Base-by-base conservation (phyloP, 1,139 yeast species). In the Blastobotrys malaysiensis region DNA sequence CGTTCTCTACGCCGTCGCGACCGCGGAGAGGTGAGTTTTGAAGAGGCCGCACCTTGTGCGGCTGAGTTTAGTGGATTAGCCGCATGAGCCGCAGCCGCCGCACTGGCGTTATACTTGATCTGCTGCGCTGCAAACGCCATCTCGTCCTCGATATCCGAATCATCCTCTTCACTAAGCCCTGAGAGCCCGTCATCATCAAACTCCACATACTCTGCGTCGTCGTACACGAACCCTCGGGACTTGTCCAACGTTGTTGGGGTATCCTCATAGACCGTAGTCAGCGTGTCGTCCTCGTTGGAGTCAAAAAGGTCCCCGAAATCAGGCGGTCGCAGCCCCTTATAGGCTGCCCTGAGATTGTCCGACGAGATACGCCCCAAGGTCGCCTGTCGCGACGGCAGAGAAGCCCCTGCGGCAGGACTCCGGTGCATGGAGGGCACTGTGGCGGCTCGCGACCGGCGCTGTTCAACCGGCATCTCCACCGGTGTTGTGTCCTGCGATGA, bases 141-240 rank as follows among this genome's bases (percentile, higher is more conserved):
- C 43, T 69, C 71, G 53, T 69, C 74, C 52, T 70, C 74, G 36
- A 71, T 65, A 50, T 69, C 73, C 49, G 71, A 66, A 50, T 71
- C 73, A 52, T 70, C 74, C 50, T 69, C 73, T 45, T 65, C 65
- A 48, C 65, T 63, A 50, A 60, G 46, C 45, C 63, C 60, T 21
- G 56, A 54, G 50, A 57, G 49, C 3, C 52, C 53, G 9, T 46
- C 64, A 7, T 50, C 57, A 9, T 52, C 56, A 18, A 55, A 57
- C 18, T 56, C 59, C 9, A 54, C 57, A 16, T 54, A 58, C 9
- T 54, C 56, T 19, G 49, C 57, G n/a, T 55, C 62, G 18, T 59
- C 57, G 39, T 52, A 45, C 39, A 46, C 31, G 19, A 39, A 20
- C 16, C 46, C 21, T 21, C 21, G 16, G 22, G 20, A 16, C 46